Evolutionary conservation across 2,329 filamentous ascomycete genomes (phyloP).

Genomic region (Hirsutella rhossiliensis): DNA sequence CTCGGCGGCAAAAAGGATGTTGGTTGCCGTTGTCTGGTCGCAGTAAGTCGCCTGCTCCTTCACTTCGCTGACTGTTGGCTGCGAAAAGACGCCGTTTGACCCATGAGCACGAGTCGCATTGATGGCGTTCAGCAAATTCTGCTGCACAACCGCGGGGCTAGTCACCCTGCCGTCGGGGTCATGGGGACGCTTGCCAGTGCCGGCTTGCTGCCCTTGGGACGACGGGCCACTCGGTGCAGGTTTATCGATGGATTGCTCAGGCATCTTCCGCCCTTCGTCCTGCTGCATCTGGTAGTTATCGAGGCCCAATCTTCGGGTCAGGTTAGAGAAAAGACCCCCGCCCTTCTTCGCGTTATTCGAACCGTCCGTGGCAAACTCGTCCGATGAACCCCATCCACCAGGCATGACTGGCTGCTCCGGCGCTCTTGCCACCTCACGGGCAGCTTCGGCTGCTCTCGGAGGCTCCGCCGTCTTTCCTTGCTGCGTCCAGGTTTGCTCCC

Average conservation of each 20-base stretch:
- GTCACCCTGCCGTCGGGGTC: constrained; percentile 42
- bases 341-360: constrained; percentile 26
- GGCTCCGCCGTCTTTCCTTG: constrained; percentile 17
- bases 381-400: constrained; percentile 61
- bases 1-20: constrained; percentile 60
- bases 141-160: constrained; percentile 48
- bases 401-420: constrained; percentile 48
- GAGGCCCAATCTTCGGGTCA: constrained; percentile 57
- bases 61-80: constrained; percentile 58
- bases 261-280: constrained; percentile 27
- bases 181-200: constrained; percentile 5
- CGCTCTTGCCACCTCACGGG: constrained; percentile 26
- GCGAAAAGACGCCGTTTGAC: constrained; percentile 59
- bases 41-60: constrained; percentile 81
- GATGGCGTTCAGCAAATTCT: constrained; percentile 68
- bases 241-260: constrained; percentile 29
- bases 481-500: constrained; percentile 31
- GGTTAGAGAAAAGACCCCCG: constrained; percentile 53
- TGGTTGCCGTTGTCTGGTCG: constrained; percentile 61
- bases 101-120: constrained; percentile 67
- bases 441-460: constrained; percentile 18
- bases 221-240: constrained; percentile 9
- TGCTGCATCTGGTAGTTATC: constrained; percentile 35
- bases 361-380: constrained; percentile 24
- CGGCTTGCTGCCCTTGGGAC: background rate